phyloP scores from a whole-genome alignment of 306 rosid species.

The Cicer cuneatum region DNA sequence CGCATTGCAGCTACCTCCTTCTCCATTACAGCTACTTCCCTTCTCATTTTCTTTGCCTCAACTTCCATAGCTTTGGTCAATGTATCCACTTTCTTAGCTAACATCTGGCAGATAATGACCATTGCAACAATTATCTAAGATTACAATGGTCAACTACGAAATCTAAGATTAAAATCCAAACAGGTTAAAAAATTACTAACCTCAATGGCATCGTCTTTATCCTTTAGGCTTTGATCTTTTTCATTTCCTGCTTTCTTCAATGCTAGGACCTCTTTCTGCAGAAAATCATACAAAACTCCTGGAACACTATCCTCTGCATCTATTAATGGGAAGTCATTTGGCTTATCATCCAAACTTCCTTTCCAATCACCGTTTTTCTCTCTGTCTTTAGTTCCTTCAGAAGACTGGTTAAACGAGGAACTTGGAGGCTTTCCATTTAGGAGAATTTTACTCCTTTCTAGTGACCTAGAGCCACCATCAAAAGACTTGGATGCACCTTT shows the following conservation, averaged over 20 bases:
- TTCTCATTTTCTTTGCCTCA: constrained; percentile 99
- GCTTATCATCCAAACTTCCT: constrained; percentile 81
- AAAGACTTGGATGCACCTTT: constrained; percentile 98
- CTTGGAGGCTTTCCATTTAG: constrained; percentile 75
- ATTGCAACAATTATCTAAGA: constrained; percentile 39
- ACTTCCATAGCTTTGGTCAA: constrained; percentile 99
- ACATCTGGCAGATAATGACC: constrained; percentile 64
- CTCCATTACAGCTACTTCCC: constrained; percentile 98
- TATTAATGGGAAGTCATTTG: constrained; percentile 63
- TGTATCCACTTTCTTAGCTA: constrained; percentile 98
- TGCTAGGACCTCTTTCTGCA: constrained; percentile 91
- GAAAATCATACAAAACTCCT: constrained; percentile 82
- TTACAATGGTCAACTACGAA: constrained; percentile 21
- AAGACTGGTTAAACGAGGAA: constrained; percentile 76
- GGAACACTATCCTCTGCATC: constrained; percentile 86
- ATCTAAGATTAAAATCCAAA: constrained; percentile 28
- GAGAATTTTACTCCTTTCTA: constrained; percentile 88
- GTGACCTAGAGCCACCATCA: constrained; percentile 94
- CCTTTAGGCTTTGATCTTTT: constrained; percentile 98
- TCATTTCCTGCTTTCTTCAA: constrained; percentile 94
- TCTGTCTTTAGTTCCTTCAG: constrained; percentile 70
- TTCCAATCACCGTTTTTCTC: constrained; percentile 69
- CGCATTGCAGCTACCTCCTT: constrained; percentile 99
- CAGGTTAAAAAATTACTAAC: constrained; percentile 49
- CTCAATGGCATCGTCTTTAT: constrained; percentile 97